Evolutionary conservation across 2,329 filamentous ascomycete species (phyloP).

Genomic region (Trichoderma cornu-damae): DNA sequence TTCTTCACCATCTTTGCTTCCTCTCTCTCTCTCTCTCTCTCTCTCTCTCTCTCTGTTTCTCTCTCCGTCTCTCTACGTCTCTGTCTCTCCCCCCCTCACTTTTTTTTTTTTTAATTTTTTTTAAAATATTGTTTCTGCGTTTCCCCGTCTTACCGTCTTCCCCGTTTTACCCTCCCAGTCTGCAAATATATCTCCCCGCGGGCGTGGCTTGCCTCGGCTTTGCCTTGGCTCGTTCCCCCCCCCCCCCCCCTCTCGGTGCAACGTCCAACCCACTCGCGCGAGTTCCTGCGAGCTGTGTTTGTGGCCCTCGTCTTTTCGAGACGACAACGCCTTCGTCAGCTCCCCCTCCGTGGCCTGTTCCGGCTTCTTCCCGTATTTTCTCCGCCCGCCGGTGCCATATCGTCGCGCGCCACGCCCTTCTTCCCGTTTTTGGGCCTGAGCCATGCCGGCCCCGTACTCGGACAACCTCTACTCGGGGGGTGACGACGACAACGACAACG

Average conservation of each 20-base stretch:
- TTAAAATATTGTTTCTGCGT: background rate
- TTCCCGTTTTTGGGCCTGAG: slow-evolving; percentile 17
- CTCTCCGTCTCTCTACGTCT: background rate
- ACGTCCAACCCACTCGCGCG: background rate
- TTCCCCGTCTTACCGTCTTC: background rate
- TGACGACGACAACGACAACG: slow-evolving; percentile 34
- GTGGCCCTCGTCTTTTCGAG: slow-evolving; percentile 1
- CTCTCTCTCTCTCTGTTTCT: background rate
- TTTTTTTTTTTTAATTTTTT: background rate
- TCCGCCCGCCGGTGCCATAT: background rate
- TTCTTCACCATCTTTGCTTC: slow-evolving; percentile 3
- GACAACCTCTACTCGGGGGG: slow-evolving; percentile 42
- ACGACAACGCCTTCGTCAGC: slow-evolving; percentile 6
- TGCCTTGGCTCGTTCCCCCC: too few relatives aligned
- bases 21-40: background rate
- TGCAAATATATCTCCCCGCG: too few relatives aligned
- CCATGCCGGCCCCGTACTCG: slow-evolving; percentile 45
- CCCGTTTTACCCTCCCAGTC: too few relatives aligned
- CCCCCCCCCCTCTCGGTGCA: background rate
- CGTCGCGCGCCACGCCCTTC: background rate
- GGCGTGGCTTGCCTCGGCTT: too few relatives aligned
- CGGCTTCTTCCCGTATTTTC: background rate
- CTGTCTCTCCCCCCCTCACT: background rate
- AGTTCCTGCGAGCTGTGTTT: background rate
- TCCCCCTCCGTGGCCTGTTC: too few relatives aligned